Conservation (phyloP, 2,329 filamentous ascomycete species). For the Fusarium acutatum region DNA sequence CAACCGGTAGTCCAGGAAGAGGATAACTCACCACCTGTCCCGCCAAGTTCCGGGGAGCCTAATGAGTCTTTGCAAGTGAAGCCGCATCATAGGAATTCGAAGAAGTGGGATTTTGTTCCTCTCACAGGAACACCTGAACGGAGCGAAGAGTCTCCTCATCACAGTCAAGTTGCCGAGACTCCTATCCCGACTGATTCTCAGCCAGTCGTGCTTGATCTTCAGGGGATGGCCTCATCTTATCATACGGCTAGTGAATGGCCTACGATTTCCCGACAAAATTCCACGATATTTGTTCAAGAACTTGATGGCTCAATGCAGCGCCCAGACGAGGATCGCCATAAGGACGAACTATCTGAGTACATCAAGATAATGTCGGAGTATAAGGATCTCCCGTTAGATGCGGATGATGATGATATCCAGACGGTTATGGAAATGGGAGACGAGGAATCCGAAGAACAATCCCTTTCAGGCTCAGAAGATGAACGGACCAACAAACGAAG, state of each 20-base stretch:
- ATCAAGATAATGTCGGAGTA: slow-evolving; percentile 70
- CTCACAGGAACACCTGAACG: slow-evolving; percentile 49
- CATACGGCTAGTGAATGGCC: not conserved
- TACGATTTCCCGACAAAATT: not conserved
- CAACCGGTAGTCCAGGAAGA: slow-evolving; percentile 43
- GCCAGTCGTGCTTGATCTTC: slow-evolving; percentile 38
- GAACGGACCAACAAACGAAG: slow-evolving; percentile 27
- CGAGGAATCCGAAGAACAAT: slow-evolving; percentile 17
- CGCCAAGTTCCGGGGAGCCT: slow-evolving; percentile 32
- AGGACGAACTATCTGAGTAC: slow-evolving; percentile 69
- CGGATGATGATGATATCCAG: slow-evolving; percentile 57
- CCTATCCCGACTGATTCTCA: slow-evolving; percentile 38
- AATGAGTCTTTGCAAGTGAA: slow-evolving; percentile 60
- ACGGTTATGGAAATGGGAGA: slow-evolving; percentile 23
- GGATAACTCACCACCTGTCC: not conserved
- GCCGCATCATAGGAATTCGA: slow-evolving; percentile 48
- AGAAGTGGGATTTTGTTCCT: slow-evolving; percentile 50
- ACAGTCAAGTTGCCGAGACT: slow-evolving; percentile 25
- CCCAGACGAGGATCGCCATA: not conserved
- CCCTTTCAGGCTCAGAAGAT: slow-evolving; percentile 35
- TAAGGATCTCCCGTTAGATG: slow-evolving; percentile 65
- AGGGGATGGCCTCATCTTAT: slow-evolving; percentile 2
- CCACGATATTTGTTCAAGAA: not conserved
- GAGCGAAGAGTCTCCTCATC: slow-evolving; percentile 46
- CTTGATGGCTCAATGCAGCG: not conserved